Conservation (phyloP, 192 early-diverging fungal genomes). For the Backusella mclennaniae region DNA sequence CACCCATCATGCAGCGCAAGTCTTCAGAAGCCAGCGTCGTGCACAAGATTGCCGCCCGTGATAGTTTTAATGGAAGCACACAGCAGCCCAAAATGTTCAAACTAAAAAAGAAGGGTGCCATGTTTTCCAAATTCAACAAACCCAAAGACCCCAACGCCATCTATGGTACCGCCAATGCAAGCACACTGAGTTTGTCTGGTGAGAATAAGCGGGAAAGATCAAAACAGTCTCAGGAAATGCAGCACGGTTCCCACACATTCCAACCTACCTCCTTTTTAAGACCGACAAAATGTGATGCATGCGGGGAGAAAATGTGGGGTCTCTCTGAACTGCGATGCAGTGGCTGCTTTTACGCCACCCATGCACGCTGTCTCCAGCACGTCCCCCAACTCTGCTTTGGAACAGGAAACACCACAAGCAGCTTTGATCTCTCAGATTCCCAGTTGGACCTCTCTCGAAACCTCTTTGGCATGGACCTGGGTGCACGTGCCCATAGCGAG, state of each 20-base stretch:
- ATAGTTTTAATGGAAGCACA: conserved; percentile 37
- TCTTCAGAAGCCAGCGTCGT: conserved; percentile 21
- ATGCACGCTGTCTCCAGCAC: conserved; percentile 42
- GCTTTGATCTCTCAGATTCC: neutral
- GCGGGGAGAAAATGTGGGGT: conserved; percentile 60
- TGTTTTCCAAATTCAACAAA: conserved; percentile 33
- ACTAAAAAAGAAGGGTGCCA: conserved; percentile 48
- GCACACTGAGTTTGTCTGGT: neutral
- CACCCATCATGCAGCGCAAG: conserved; percentile 22
- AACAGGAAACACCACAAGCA: conserved; percentile 11
- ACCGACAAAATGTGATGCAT: conserved; percentile 49
- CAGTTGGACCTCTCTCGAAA: neutral
- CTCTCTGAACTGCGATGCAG: conserved; percentile 45
- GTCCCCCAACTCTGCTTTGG: conserved; percentile 34
- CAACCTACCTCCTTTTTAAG: conserved; percentile 40
- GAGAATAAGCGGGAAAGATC: neutral
- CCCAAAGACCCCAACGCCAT: neutral
- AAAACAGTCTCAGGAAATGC: conserved; percentile 4
- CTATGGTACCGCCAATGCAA: neutral
- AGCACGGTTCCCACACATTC: conserved; percentile 40
- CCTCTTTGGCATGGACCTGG: conserved; percentile 69
- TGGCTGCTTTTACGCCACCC: conserved; percentile 49
- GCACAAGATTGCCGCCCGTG: conserved; percentile 26
- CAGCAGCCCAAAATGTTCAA: conserved; percentile 53
- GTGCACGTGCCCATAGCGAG: conserved; percentile 55